phyloP scores from a whole-genome alignment of 1,139 yeast genomes.

The Candida mesenterica region DNA sequence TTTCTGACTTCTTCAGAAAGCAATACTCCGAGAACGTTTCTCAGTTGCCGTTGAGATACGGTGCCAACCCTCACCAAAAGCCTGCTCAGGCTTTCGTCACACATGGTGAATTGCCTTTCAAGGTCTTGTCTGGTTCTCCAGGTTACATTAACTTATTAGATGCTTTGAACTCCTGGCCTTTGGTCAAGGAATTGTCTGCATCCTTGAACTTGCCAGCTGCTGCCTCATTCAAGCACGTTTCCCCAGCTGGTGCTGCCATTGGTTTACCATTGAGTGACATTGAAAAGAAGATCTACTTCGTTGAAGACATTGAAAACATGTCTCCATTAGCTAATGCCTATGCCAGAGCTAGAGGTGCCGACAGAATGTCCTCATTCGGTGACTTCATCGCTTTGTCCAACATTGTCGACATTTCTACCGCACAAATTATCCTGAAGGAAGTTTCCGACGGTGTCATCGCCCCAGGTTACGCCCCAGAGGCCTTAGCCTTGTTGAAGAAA shows the following conservation, averaged over 20 bases:
- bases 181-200: conserved; percentile 93
- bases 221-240: conserved; percentile 97
- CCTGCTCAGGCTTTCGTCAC: conserved; percentile 96
- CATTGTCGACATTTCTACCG: conserved; percentile 94
- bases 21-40: conserved; percentile 88
- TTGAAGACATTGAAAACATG: conserved; percentile 88
- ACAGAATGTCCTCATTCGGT: conserved; percentile 98
- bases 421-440: conserved; percentile 94
- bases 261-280: conserved; percentile 87
- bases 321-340: conserved; percentile 97
- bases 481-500: conserved; percentile 80
- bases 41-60: conserved; percentile 93
- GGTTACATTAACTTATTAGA: conserved; percentile 96
- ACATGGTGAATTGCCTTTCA: conserved; percentile 87
- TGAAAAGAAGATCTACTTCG: conserved; percentile 95
- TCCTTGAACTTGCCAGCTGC: conserved; percentile 96
- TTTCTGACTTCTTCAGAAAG: conserved; percentile 95
- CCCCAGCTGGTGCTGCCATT: conserved; percentile 98
- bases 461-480: conserved; percentile 93
- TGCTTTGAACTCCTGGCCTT: conserved; percentile 97
- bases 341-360: conserved; percentile 99
- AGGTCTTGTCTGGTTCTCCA: conserved; percentile 91
- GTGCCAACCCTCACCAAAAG: conserved; percentile 98
- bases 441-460: conserved; percentile 99
- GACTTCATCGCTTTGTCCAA: conserved; percentile 97